Evolutionary conservation across 495 filamentous ascomycete species (phyloP).

Genomic region (Aspergillus sclerotiicarbonarius): DNA sequence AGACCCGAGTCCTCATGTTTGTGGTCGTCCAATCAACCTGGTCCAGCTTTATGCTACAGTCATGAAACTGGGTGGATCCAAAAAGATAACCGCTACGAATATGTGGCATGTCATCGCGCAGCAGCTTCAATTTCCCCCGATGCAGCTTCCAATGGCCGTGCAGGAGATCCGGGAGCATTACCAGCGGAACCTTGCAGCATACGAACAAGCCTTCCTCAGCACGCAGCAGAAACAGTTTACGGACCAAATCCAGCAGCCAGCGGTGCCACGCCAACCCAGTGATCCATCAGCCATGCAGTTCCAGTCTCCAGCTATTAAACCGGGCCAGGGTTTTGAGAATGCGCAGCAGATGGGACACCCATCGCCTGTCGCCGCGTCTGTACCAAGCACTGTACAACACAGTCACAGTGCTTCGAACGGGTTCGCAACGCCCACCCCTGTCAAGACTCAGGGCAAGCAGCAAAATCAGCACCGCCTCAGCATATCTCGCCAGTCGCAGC

Average conservation of each 20-base stretch:
- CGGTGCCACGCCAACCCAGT: conserved; percentile 35
- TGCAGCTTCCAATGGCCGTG: conserved; percentile 62
- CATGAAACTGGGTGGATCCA: conserved; percentile 74
- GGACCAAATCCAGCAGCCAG: conserved; percentile 54
- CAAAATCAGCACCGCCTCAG: conserved; percentile 38
- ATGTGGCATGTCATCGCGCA: conserved; percentile 71
- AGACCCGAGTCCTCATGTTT: conserved; percentile 66
- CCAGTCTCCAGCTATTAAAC: conserved; percentile 38
- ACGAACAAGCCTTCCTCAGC: conserved; percentile 68
- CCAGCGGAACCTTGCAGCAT: conserved; percentile 67
- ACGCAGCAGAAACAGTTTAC: conserved; percentile 56
- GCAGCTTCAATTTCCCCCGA: conserved; percentile 60
- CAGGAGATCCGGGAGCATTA: conserved; percentile 70
- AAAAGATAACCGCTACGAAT: conserved; percentile 63
- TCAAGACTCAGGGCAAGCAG: conserved; percentile 40
- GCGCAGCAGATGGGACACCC: conserved; percentile 35
- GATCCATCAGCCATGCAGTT: conserved; percentile 41
- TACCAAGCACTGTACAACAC: conserved; percentile 33
- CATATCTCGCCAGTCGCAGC: conserved; percentile 38
- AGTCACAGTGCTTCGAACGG: conserved; percentile 37
- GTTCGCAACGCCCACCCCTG: conserved; percentile 40
- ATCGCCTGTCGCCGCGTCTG: conserved; percentile 34
- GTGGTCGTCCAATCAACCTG: conserved; percentile 66
- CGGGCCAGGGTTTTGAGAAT: conserved; percentile 31
- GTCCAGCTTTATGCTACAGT: conserved; percentile 74